These are phyloP conservation scores for Calcarisporium arbuscula DNA, from an alignment of 2,329 filamentous ascomycete species.

Conservation along the genomic window DNA sequence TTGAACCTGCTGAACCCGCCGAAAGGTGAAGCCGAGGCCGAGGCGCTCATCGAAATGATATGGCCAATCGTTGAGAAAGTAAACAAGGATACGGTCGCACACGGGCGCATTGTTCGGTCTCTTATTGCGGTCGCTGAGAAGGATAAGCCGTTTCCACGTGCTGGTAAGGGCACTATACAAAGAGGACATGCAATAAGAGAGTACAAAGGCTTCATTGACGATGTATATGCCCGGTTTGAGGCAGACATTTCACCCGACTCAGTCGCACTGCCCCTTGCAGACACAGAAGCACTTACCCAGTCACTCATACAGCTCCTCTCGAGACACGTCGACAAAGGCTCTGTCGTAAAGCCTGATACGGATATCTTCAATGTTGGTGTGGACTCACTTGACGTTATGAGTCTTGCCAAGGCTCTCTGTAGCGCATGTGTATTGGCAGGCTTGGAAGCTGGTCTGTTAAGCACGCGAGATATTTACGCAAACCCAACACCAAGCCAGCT, in stretches of 20 bases:
- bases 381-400: conserved; percentile 31
- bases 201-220: conserved; percentile 36
- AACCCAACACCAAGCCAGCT: conserved; percentile 20
- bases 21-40: conserved; percentile 10
- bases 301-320: conserved; percentile 14
- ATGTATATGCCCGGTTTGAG: conserved; percentile 27
- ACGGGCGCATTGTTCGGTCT: conserved; percentile 36
- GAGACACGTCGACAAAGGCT: conserved; percentile 9
- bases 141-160: conserved; percentile 34
- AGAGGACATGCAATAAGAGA: conserved; percentile 28
- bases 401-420: conserved; percentile 8
- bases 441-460: conserved; percentile 7
- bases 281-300: conserved; percentile 12
- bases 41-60: conserved; percentile 30
- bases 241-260: no score
- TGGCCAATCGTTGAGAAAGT: conserved; percentile 36
- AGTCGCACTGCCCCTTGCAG: conserved; percentile 13
- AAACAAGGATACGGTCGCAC: conserved; percentile 36
- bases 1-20: conserved; percentile 34
- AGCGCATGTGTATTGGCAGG: conserved; percentile 12
- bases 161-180: conserved; percentile 40
- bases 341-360: conserved; percentile 14
- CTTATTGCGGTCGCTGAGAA: conserved; percentile 31
- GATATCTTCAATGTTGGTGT: conserved; percentile 32
- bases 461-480: conserved; percentile 18